Evolutionary conservation across 306 rosid genomes (phyloP).

Genomic region (Malus sieversii): DNA sequence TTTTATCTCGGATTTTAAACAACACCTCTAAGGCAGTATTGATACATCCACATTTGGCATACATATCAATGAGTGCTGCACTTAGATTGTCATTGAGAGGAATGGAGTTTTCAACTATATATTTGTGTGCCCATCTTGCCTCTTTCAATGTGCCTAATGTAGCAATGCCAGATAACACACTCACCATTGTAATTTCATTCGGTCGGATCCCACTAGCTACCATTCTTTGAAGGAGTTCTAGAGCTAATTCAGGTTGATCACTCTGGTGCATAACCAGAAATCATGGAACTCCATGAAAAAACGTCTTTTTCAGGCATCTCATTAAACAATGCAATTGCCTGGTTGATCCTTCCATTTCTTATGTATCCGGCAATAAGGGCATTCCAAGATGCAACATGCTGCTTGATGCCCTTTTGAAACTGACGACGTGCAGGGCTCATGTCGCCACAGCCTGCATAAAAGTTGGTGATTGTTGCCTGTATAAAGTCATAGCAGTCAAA

Average conservation of each 20-base stretch:
- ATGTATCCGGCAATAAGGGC: slow-evolving; percentile 65
- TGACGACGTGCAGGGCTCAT: slow-evolving; percentile 53
- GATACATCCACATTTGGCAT: slow-evolving; percentile 87
- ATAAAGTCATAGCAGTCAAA: slow-evolving; percentile 60
- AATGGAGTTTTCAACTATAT: slow-evolving; percentile 39
- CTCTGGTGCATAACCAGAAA: slow-evolving; percentile 80
- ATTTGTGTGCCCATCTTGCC: slow-evolving; percentile 73
- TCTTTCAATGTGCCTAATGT: slow-evolving; percentile 54
- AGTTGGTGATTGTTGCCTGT: slow-evolving; percentile 68
- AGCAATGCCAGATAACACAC: slow-evolving; percentile 82
- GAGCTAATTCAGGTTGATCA: slow-evolving; percentile 60
- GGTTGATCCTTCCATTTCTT: slow-evolving; percentile 50
- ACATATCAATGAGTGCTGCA: slow-evolving; percentile 81
- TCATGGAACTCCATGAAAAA: slow-evolving; percentile 78
- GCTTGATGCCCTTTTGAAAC: slow-evolving; percentile 53
- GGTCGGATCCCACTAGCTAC: slow-evolving; percentile 49
- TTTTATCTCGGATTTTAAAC: slow-evolving; percentile 43
- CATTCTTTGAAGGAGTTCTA: slow-evolving; percentile 70
- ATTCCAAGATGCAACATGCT: slow-evolving; percentile 75
- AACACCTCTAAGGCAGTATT: slow-evolving; percentile 53
- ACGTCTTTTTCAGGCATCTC: slow-evolving; percentile 77
- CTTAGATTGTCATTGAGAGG: slow-evolving; percentile 67
- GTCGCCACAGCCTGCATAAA: slow-evolving; percentile 69
- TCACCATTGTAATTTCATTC: slow-evolving; percentile 86
- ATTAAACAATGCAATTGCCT: slow-evolving; percentile 49